phyloP scores from a whole-genome alignment of 2,329 filamentous ascomycete genomes.

The Talaromyces amestolkiae region DNA sequence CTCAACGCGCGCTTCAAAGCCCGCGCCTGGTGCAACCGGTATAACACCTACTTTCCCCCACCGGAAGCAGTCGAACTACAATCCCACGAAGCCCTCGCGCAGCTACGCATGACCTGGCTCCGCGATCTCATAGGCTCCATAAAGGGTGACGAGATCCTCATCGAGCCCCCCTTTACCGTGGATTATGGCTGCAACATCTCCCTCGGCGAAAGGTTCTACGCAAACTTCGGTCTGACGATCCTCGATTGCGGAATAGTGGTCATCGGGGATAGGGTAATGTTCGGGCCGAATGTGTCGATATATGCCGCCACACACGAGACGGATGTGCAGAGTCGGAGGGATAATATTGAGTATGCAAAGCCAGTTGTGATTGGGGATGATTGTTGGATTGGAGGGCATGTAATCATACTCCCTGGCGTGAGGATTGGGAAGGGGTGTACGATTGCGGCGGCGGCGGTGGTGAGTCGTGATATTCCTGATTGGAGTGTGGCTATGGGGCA shows the following conservation, averaged over 20 bases:
- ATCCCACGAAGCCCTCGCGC: slow-evolving; percentile 41
- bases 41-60: slow-evolving; percentile 56
- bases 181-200: slow-evolving; percentile 66
- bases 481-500: slow-evolving; percentile 21
- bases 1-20: slow-evolving; percentile 53
- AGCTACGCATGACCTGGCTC: slow-evolving; percentile 47
- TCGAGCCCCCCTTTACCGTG: slow-evolving; percentile 60
- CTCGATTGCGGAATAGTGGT: slow-evolving; percentile 54
- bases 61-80: slow-evolving; percentile 15
- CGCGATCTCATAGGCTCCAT: slow-evolving; percentile 50
- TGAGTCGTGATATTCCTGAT: slow-evolving; percentile 33
- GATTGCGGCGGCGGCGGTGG: slow-evolving; percentile 41
- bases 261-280: slow-evolving; percentile 53
- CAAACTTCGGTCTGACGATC: slow-evolving; percentile 44
- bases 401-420: slow-evolving; percentile 44
- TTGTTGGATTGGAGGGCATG: slow-evolving; percentile 51
- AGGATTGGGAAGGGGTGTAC: slow-evolving; percentile 44
- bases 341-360: slow-evolving; percentile 51
- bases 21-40: slow-evolving; percentile 56
- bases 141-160: slow-evolving; percentile 50
- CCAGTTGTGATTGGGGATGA: slow-evolving; percentile 51
- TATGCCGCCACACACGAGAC: slow-evolving; percentile 54
- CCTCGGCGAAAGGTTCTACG: slow-evolving; percentile 60
- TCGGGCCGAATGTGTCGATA: slow-evolving; percentile 54
- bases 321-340: slow-evolving; percentile 48